A percentile compares a stretch with the other conserved stretches of the same genome.
Evolutionary conservation across 257 asterid genomes (phyloP).

Genomic region (Solanum appendiculatum): DNA sequence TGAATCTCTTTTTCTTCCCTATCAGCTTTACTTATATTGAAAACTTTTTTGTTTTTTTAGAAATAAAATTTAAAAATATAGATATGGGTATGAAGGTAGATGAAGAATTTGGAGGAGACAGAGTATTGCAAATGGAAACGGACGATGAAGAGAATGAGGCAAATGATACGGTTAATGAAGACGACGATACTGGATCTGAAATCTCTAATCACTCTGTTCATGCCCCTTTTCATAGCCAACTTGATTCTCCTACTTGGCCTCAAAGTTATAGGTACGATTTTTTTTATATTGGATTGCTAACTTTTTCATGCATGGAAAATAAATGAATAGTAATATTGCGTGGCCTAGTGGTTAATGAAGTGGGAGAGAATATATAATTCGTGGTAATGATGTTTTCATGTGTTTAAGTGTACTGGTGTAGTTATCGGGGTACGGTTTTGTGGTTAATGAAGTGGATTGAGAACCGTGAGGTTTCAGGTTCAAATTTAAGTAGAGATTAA

Average conservation of each 20-base stretch:
- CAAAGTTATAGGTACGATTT: conserved; percentile 61
- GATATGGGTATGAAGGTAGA: conserved; percentile 43
- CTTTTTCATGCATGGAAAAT: background rate
- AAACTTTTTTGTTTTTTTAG: background rate
- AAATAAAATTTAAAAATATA: background rate
- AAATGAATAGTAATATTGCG: background rate
- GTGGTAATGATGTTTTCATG: background rate
- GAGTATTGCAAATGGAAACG: conserved; percentile 52
- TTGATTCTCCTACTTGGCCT: conserved; percentile 49
- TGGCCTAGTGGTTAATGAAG: background rate
- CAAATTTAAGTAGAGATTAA: background rate
- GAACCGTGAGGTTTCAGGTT: background rate
- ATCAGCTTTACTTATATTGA: background rate
- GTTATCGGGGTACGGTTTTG: too few relatives aligned
- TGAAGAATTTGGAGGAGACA: conserved; percentile 55
- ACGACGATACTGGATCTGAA: conserved; percentile 63
- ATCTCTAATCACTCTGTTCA: conserved; percentile 9
- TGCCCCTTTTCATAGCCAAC: conserved; percentile 2
- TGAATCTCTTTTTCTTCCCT: background rate
- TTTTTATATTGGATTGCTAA: background rate
- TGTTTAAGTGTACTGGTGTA: background rate
- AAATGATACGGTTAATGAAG: conserved; percentile 23
- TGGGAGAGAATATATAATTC: background rate
- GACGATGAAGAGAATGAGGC: conserved; percentile 80
- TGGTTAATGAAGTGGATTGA: background rate